phyloP scores from a whole-genome alignment of 2,329 filamentous ascomycete genomes.

The Arthrobotrys conoides region DNA sequence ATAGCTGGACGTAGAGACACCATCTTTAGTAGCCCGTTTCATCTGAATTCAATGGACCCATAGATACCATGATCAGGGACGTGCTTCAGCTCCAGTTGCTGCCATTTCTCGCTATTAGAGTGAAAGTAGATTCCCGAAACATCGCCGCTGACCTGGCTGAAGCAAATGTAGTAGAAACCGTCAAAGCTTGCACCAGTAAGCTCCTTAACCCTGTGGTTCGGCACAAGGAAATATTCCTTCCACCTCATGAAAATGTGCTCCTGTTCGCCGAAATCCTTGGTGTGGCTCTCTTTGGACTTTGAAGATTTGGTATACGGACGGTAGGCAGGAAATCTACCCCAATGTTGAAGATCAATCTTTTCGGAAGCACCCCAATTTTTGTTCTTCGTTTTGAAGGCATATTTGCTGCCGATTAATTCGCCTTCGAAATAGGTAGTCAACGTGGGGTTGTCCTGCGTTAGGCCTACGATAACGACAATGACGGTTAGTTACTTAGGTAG shows the following conservation, averaged over 20 bases:
- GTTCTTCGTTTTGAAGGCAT: slow-evolving; percentile 92
- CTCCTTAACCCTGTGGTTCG: slow-evolving; percentile 90
- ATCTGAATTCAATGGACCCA: slow-evolving; percentile 89
- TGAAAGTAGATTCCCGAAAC: slow-evolving; percentile 98
- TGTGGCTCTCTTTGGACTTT: slow-evolving; percentile 68
- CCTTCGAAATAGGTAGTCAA: slow-evolving; percentile 98
- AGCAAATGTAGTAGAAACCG: slow-evolving; percentile 99
- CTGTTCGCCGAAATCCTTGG: slow-evolving; percentile 79
- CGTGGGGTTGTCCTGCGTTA: slow-evolving; percentile 97
- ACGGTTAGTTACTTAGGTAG: slow-evolving; percentile 19
- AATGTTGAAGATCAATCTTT: slow-evolving; percentile 92
- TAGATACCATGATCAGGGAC: slow-evolving; percentile 87
- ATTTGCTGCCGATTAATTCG: slow-evolving; percentile 95
- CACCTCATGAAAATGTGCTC: slow-evolving; percentile 98
- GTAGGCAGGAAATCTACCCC: slow-evolving; percentile 90
- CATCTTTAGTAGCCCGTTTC: slow-evolving; percentile 59
- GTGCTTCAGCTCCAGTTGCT: slow-evolving; percentile 91
- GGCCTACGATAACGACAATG: slow-evolving; percentile 71
- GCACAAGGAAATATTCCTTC: slow-evolving; percentile 98
- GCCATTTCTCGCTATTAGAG: slow-evolving; percentile 97
- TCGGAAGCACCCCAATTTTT: slow-evolving; percentile 91
- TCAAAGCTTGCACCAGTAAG: slow-evolving; percentile 97
- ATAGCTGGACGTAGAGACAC: slow-evolving; percentile 2
- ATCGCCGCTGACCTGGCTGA: slow-evolving; percentile 88
- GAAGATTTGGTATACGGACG: slow-evolving; percentile 76